Percentiles rank a stretch among this genome's conserved stretches.
phyloP scores from a whole-genome alignment of 1,284 basidiomycete genomes.

The Amylostereum chailletii region DNA sequence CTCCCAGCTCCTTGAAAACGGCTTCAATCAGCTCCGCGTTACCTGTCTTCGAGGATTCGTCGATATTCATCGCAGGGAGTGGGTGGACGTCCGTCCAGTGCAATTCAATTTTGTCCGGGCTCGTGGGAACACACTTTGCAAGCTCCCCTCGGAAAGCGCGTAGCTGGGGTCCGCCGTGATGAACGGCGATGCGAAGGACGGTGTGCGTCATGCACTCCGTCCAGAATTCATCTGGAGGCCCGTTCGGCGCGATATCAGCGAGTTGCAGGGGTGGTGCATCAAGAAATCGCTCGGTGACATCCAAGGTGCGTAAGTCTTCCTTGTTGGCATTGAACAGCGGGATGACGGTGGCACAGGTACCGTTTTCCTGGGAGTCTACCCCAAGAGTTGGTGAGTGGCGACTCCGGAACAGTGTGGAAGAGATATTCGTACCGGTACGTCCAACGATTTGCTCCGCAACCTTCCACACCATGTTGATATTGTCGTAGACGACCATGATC shows the following conservation, averaged over 20 bases:
- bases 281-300: constrained; percentile 12
- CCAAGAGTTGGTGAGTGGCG: not conserved
- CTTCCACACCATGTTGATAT: constrained; percentile 25
- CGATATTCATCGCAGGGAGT: constrained; percentile 26
- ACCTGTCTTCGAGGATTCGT: constrained; percentile 26
- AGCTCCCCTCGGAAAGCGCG: constrained; percentile 18
- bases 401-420: not conserved
- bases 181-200: constrained; percentile 14
- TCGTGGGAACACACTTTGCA: constrained; percentile 12
- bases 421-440: constrained; percentile 15
- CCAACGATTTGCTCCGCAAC: constrained; percentile 25
- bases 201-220: constrained; percentile 8
- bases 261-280: constrained; percentile 15
- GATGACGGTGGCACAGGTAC: constrained; percentile 20
- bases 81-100: constrained; percentile 25
- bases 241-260: constrained; percentile 17
- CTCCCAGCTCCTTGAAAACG: constrained; percentile 19
- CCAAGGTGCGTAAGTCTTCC: constrained; percentile 14
- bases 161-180: constrained; percentile 20
- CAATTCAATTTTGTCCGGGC: constrained; percentile 20
- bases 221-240: constrained; percentile 12
- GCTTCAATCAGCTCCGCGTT: constrained; percentile 26
- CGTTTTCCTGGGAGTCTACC: constrained; percentile 21
- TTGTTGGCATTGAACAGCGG: constrained; percentile 14
- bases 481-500: constrained; percentile 22